phyloP scores from a whole-genome alignment of 345 rosid genomes.

The Eutrema heterophyllum region DNA sequence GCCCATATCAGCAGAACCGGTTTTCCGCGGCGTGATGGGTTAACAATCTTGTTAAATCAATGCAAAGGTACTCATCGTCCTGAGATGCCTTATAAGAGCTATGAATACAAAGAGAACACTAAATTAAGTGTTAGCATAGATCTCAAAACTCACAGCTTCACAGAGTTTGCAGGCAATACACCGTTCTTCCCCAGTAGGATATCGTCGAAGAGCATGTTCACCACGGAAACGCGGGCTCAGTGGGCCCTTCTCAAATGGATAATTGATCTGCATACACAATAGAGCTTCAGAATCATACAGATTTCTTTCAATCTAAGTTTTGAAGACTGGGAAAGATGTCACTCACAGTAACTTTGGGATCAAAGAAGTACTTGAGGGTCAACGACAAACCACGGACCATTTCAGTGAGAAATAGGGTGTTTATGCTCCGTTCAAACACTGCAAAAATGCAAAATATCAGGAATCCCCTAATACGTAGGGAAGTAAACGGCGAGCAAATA shows the following conservation, averaged over 20 bases:
- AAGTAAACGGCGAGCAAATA: background rate
- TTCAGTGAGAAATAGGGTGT: constrained; percentile 88
- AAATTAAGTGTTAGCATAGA: background rate
- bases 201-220: constrained; percentile 91
- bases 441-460: constrained; percentile 26
- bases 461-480: background rate
- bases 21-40: background rate
- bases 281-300: constrained; percentile 1
- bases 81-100: constrained; percentile 5
- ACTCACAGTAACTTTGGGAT: constrained; percentile 88
- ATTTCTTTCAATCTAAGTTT: background rate
- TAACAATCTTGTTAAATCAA: background rate
- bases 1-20: background rate
- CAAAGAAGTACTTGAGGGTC: constrained; percentile 96
- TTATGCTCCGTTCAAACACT: constrained; percentile 93
- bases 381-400: constrained; percentile 85
- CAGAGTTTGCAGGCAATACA: constrained; percentile 99
- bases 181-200: constrained; percentile 95
- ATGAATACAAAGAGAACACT: background rate
- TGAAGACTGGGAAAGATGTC: constrained; percentile 1
- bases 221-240: constrained; percentile 97
- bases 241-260: constrained; percentile 99
- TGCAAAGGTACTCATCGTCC: background rate
- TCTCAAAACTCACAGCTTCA: constrained; percentile 73
- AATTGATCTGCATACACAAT: constrained; percentile 66